A percentile compares a stretch with the other conserved stretches of the same genome.
phyloP scores from a whole-genome alignment of 495 filamentous ascomycete genomes.

The Xylaria bambusicola region DNA sequence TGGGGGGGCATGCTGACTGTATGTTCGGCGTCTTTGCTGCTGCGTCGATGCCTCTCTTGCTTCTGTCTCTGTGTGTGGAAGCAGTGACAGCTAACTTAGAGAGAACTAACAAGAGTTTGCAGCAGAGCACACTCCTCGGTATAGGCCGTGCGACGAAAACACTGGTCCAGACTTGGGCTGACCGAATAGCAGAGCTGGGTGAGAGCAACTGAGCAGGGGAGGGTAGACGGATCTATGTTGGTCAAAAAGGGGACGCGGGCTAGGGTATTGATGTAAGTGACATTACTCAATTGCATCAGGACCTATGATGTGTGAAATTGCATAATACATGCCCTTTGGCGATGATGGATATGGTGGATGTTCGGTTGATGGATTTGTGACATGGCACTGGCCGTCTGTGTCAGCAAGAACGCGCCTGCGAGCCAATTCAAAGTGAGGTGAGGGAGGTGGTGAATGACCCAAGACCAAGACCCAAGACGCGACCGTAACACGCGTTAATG shows the following conservation, averaged over 20 bases:
- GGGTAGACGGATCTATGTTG: background rate
- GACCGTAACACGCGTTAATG: slow-evolving; percentile 15
- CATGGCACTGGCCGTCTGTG: background rate
- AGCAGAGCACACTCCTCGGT: too few species aligned
- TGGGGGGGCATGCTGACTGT: slow-evolving; percentile 43
- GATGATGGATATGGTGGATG: background rate
- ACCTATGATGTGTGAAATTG: too few species aligned
- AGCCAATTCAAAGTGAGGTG: background rate
- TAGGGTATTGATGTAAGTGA: too few species aligned
- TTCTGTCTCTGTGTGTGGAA: background rate
- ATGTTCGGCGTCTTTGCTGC: background rate
- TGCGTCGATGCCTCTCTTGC: background rate
- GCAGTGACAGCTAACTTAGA: background rate
- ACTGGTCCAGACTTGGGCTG: too few species aligned
- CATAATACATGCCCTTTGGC: background rate
- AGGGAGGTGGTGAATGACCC: background rate
- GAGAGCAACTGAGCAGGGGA: too few species aligned
- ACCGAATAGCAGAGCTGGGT: too few species aligned
- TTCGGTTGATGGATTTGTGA: background rate
- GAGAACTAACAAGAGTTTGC: background rate
- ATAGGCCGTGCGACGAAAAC: too few species aligned
- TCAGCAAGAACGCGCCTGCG: background rate
- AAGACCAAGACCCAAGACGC: too few species aligned
- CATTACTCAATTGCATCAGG: background rate
- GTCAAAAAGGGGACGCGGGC: too few species aligned